These are phyloP conservation scores for Syzygium grande DNA, from an alignment of 345 rosid genomes.

Conservation along the genomic window DNA sequence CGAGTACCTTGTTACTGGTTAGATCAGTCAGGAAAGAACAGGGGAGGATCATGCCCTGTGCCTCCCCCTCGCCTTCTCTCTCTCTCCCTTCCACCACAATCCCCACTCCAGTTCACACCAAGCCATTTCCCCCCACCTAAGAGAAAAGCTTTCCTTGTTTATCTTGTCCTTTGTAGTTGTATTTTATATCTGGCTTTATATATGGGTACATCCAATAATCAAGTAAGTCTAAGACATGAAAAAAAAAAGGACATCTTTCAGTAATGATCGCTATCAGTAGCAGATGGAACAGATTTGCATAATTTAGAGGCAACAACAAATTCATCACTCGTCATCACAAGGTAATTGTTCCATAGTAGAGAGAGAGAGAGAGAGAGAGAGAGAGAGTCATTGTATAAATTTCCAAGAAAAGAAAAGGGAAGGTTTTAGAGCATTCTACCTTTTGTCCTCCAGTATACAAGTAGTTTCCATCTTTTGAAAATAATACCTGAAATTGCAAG, in stretches of 20 bases:
- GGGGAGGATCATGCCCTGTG: background rate
- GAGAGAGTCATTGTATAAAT: too few relatives aligned
- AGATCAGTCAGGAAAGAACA: background rate
- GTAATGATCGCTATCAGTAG: background rate
- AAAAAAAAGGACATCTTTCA: background rate
- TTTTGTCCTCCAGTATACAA: slow-evolving; percentile 77
- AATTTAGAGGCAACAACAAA: background rate
- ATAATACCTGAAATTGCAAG: slow-evolving; percentile 52
- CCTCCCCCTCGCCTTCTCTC: too few relatives aligned
- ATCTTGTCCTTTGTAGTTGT: background rate
- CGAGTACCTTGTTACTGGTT: background rate
- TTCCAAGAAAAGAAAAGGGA: background rate
- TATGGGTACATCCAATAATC: background rate
- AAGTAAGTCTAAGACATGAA: background rate
- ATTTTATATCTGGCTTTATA: background rate
- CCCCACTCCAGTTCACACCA: background rate
- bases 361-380: background rate
- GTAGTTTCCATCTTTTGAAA: slow-evolving; percentile 90
- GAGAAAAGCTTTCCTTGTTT: background rate
- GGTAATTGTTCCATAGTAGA: background rate
- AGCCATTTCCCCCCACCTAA: background rate
- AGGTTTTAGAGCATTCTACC: slow-evolving; percentile 25
- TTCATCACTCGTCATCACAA: background rate
- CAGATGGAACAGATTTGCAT: background rate
- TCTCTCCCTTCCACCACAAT: background rate